These are phyloP conservation scores for Boletus pseudo-olivaceus DNA, from an alignment of 768 basidiomycete genomes.

Conservation along the genomic window DNA sequence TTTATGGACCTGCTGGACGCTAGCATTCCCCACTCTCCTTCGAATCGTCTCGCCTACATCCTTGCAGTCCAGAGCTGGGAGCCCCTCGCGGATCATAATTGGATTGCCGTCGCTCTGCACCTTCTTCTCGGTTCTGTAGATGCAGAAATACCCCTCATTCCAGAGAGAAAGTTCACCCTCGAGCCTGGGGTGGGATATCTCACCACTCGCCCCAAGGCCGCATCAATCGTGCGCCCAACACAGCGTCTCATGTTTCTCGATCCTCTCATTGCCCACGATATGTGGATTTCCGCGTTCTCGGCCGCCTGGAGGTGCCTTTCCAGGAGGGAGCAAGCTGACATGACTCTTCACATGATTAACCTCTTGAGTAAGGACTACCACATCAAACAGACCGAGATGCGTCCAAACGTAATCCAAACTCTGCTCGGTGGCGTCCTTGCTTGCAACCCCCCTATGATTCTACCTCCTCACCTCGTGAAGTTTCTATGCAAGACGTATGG, in stretches of 20 bases:
- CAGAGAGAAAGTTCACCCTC: constrained; percentile 38
- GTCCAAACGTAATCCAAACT: constrained; percentile 91
- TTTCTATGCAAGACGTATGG: constrained; percentile 95
- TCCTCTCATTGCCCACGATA: constrained; percentile 68
- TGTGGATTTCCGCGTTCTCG: constrained; percentile 87
- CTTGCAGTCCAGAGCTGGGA: constrained; percentile 96
- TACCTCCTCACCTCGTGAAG: constrained; percentile 94
- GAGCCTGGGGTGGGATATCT: constrained; percentile 32
- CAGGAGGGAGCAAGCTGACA: constrained; percentile 82
- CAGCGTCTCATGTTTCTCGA: constrained; percentile 84
- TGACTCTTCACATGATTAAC: constrained; percentile 85
- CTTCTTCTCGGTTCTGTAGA: constrained; percentile 79
- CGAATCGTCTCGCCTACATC: constrained; percentile 82
- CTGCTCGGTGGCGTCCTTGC: constrained; percentile 79
- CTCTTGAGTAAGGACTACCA: constrained; percentile 94
- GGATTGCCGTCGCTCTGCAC: constrained; percentile 90
- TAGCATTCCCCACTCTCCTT: constrained; percentile 80
- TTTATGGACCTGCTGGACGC: constrained; percentile 90
- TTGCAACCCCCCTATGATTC: constrained; percentile 81
- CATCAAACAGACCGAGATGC: constrained; percentile 78
- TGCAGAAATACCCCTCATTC: constrained; percentile 39
- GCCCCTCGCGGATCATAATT: constrained; percentile 83
- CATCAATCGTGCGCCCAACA: constrained; percentile 65
- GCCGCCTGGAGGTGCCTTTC: constrained; percentile 83
- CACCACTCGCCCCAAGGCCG: constrained; percentile 45